Conservation (phyloP, 2,329 filamentous ascomycete genomes). For the Paracoccidioides lutzii region DNA sequence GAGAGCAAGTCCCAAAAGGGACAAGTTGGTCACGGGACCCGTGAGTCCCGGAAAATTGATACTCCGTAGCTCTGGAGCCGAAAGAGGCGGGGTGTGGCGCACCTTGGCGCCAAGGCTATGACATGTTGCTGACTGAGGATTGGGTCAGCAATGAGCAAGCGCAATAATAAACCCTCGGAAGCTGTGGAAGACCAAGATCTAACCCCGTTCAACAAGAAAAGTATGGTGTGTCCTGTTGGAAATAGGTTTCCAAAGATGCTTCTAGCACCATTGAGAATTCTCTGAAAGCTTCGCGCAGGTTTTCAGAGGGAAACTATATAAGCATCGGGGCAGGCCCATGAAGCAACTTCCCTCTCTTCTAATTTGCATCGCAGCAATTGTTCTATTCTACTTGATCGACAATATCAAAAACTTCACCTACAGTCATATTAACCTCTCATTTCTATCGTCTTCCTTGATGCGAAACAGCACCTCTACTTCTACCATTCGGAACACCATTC, state of each 20-base stretch:
- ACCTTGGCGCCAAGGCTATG: too few species aligned
- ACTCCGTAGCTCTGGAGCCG: too few species aligned
- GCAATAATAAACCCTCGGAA: too few species aligned
- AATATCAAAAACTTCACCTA: constrained; percentile 9
- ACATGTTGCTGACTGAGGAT: too few species aligned
- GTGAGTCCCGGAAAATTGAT: too few species aligned
- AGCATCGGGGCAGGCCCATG: constrained; percentile 18
- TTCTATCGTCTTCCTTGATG: constrained; percentile 11
- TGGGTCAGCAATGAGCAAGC: background rate
- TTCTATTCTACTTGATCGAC: constrained; percentile 16
- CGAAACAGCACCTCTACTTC: constrained; percentile 4
- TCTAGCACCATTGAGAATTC: background rate
- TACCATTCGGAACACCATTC: background rate
- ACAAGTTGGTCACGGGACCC: too few species aligned
- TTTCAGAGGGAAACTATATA: constrained; percentile 18
- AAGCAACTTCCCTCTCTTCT: constrained; percentile 25
- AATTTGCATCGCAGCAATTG: constrained; percentile 26
- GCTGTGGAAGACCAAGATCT: too few species aligned
- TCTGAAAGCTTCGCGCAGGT: background rate
- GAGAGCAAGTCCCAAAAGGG: too few species aligned
- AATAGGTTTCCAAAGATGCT: background rate
- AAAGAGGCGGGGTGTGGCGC: too few species aligned
- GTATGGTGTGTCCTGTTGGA: background rate
- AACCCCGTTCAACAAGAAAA: background rate
- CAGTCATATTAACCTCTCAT: constrained; percentile 11